Evolutionary conservation across 2,329 filamentous ascomycete species (phyloP).

Genomic region (Colletotrichum viniferum): DNA sequence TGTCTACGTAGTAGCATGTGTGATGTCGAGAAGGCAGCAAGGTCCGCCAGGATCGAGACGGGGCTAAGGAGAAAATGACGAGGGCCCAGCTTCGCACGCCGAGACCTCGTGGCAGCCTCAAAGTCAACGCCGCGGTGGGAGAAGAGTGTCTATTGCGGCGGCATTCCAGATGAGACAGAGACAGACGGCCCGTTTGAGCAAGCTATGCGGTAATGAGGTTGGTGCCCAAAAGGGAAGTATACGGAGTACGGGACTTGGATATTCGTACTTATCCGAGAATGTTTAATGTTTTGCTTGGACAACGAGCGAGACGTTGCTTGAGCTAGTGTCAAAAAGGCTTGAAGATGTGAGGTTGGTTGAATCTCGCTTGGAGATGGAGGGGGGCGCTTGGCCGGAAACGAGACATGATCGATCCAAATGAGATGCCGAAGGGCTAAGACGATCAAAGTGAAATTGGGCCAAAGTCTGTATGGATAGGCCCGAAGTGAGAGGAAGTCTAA

Average conservation of each 20-base stretch:
- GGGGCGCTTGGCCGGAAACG: neutral
- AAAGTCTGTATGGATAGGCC: neutral
- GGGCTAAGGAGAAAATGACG: neutral
- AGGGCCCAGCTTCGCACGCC: neutral
- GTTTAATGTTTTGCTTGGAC: neutral
- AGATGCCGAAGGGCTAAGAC: conserved; percentile 7
- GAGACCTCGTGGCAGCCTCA: conserved; percentile 5
- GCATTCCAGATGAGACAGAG: neutral
- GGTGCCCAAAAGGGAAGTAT: neutral
- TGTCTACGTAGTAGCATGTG: neutral
- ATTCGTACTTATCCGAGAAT: neutral
- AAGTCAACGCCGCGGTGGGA: neutral
- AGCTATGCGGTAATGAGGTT: neutral
- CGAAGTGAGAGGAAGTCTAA: neutral
- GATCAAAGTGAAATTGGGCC: neutral
- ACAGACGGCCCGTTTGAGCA: conserved; percentile 8
- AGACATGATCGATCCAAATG: conserved; percentile 13
- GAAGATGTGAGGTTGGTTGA: neutral
- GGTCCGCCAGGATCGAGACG: neutral
- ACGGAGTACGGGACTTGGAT: neutral
- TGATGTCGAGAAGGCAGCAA: neutral
- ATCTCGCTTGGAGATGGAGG: conserved; percentile 7
- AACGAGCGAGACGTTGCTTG: neutral
- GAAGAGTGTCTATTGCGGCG: neutral
- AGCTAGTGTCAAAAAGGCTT: conserved; percentile 7